Base-by-base conservation (phyloP, 306 rosid genomes). In the Vicia villosa region DNA sequence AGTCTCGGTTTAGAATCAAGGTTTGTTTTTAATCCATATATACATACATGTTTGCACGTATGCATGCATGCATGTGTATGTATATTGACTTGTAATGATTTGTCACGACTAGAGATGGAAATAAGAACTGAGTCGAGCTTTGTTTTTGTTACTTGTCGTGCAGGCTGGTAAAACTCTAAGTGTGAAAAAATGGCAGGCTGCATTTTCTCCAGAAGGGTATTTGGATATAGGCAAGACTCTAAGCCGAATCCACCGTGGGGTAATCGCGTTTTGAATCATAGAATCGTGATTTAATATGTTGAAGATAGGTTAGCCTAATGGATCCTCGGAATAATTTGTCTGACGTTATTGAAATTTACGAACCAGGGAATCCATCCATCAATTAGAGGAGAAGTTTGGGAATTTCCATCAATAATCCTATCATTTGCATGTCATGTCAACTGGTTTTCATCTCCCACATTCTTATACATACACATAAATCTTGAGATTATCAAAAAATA, bases 351-450 rank as follows among this genome's bases (percentile, higher is more conserved):
- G 62, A 17, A 65, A 47, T 55, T 64, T 10, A 15, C 57, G 70
- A 81, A 74, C 54, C 66, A 95, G 99, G 99, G 99, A 63, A 82
- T 95, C 52, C 99, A 95, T 78, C 99, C 99, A 70, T 70, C 92
- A 69, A 91, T 95, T 45, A 87, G 99, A 81, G 99, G 99, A 79
- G 99, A 95, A 87, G 99, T 95, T 41, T n/a, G n/a, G n/a, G n/a
- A n/a, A n/a, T n/a, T n/a, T n/a, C n/a, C n/a, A n/a, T n/a, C n/a
- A n/a, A n/a, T n/a, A n/a, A n/a, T n/a, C n/a, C n/a, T n/a, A n/a
- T n/a, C n/a, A n/a, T n/a, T n/a, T n/a, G n/a, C n/a, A n/a, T n/a
- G n/a, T n/a, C n/a, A n/a, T n/a, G n/a, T n/a, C n/a, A n/a, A n/a
- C n/a, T n/a, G n/a, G n/a, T n/a, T n/a, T n/a, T n/a, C n/a, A n/a